Evolutionary conservation across 441 rosid genomes (phyloP).

Genomic region (Syzygium syzygioides): DNA sequence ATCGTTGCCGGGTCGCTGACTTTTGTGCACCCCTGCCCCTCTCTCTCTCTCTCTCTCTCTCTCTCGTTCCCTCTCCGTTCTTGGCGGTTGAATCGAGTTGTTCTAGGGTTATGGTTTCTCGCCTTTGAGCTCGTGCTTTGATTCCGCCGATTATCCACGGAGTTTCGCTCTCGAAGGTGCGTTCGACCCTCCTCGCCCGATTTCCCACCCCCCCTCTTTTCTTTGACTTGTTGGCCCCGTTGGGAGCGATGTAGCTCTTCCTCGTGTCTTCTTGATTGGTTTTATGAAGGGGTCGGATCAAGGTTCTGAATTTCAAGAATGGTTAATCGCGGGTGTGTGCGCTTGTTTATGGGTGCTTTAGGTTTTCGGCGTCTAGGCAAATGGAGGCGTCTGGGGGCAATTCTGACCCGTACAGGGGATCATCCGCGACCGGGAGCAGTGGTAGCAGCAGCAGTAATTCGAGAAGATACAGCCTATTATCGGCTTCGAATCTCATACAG

Average conservation of each 20-base stretch:
- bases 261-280: not conserved
- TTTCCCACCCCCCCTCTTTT: not conserved
- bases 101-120: constrained; percentile 17
- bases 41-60: not conserved
- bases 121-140: not conserved
- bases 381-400: constrained; percentile 69
- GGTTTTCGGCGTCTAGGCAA: constrained; percentile 43
- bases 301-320: constrained; percentile 1
- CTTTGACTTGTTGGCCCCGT: not conserved
- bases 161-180: constrained; percentile 62
- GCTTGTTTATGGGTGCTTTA: constrained; percentile 19
- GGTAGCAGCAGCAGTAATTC: constrained; percentile 13
- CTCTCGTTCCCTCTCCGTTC: not conserved
- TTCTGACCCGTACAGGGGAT: constrained; percentile 54
- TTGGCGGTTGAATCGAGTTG: not conserved
- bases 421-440: constrained; percentile 9
- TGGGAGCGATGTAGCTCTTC: not conserved
- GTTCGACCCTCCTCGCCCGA: not conserved
- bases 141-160: constrained; percentile 30
- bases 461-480: constrained; percentile 57
- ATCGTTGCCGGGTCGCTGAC: not conserved
- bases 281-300: not conserved
- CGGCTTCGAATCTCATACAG: constrained; percentile 81
- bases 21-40: not conserved
- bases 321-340: not conserved